Evolutionary conservation across 345 rosid species (phyloP), one percentile per base, ranked within the genome.

Genomic region (Populus davidiana): DNA sequence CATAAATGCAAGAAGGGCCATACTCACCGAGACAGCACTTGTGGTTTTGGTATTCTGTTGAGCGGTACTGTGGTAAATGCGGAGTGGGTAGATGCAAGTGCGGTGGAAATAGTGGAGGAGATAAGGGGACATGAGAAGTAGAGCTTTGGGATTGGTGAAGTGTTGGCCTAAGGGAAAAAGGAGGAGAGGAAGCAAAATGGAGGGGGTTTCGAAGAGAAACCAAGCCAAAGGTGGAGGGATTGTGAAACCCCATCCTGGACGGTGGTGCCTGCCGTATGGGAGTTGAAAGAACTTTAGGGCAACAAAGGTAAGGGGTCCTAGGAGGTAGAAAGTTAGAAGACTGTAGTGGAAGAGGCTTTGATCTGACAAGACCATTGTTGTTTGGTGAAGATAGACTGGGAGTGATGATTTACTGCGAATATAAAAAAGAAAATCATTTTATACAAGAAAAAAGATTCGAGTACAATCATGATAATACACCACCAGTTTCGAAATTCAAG

Each of bases 151-250:
- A 75, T 94, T 81, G 81, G 71, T 78, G 77, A 74, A 77, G 78
- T 92, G 87, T 43, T 66, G 90, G 63, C 97, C 97, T 27, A 70
- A 86, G 39, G 97, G 92, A 72, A 92, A 91, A 83, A 93, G 78
- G 20, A 88, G 71, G 75, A 92, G 74, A 0, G 98, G 79, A 64
- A 96, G 89, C 93, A 92, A 90, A 1, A 92, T 80, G 21, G 94
- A 84, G 56, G 99, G 97, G 77, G 91, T 90, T 81, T 93, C 99
- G 97, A 92, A 93, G 75, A 94, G 76, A 83, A 92, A 91, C 99
- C 99, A 96, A 64, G 98, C 98, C 62, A 91, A 47, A 10, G 97
- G 84, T 3, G 97, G 84, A 14, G 92, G 76, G 41, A 96, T 50
- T 72, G 90, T 83, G 68, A 95, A 97, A 6, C 99, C 99, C 97